Evolutionary conservation across 257 asterid genomes (phyloP), one percentile per base, ranked within the genome.

Genomic region (Solanum arcanum): DNA sequence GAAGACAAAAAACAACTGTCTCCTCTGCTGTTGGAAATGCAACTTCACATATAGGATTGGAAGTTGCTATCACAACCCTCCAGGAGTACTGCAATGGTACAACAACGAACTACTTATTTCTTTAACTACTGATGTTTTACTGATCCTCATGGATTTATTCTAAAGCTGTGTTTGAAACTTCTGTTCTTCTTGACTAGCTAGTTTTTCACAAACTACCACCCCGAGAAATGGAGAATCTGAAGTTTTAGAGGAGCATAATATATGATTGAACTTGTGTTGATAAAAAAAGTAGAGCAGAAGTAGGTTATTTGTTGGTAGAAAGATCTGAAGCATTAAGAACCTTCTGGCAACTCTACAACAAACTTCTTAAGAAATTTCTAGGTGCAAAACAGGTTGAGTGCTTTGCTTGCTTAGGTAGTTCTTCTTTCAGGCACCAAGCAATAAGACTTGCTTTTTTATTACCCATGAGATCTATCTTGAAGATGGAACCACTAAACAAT

Each of bases 1-100:
- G 99, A 90, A 94, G 99, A 90, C 99, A 93, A 87, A 94, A 93
- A 86, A 89, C 94, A 86, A 91, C 91, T 62, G 94, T 76, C 87
- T 87, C 98, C 27, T 90, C 98, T 29, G 31, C 31, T 29, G 31
- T 29, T 29, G 31, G 31, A 29, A 29, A 29, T 29, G 31, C 2
- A 29, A 29, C 31, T 29, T 29, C 31, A 29, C 31, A 29, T 29
- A 29, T 29, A 29, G 31, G 31, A 29, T 29, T 29, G 31, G 31
- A 29, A 29, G 31, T 29, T 29, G 31, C 31, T 29, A 29, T 29
- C 31, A 29, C 31, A 29, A 29, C 2, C 31, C 2, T 29, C 31
- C 31, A 29, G 31, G 31, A 29, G 31, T 29, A 29, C 31, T 29
- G 31, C 31, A 29, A 29, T 29, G 31, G 31, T 29, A 29, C 31